Evolutionary conservation across 306 rosid genomes (phyloP).

Genomic region (Dalbergia cultrata): DNA sequence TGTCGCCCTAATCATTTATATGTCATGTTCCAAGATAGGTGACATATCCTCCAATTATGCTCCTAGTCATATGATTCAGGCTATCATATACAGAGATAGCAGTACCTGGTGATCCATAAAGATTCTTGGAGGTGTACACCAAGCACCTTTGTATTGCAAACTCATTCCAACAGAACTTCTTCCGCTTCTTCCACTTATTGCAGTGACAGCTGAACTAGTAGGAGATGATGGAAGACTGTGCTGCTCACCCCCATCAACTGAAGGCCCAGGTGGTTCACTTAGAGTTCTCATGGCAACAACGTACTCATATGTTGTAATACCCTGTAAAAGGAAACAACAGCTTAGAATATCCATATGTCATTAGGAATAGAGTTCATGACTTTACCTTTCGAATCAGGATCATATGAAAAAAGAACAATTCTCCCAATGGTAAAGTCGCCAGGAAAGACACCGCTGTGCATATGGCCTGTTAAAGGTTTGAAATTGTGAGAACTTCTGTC

Average conservation of each 20-base stretch:
- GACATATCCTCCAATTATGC: not conserved
- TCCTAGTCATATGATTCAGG: conserved; percentile 37
- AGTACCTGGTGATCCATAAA: conserved; percentile 88
- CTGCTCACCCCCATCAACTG: conserved; percentile 80
- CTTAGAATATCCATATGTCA: conserved; percentile 41
- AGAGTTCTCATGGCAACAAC: conserved; percentile 88
- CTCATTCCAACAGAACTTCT: conserved; percentile 85
- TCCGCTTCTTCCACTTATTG: conserved; percentile 87
- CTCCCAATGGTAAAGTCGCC: conserved; percentile 82
- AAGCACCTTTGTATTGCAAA: conserved; percentile 81
- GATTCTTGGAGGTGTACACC: conserved; percentile 93
- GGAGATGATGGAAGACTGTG: conserved; percentile 84
- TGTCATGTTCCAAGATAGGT: conserved; percentile 29
- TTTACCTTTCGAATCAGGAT: conserved; percentile 82
- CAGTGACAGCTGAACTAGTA: conserved; percentile 83
- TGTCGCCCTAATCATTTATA: conserved; percentile 19
- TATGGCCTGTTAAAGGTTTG: conserved; percentile 64
- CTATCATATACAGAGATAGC: conserved; percentile 21
- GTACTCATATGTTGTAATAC: conserved; percentile 88
- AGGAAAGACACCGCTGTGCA: conserved; percentile 81
- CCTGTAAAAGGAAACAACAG: conserved; percentile 55
- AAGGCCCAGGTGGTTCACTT: conserved; percentile 84
- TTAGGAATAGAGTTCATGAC: conserved; percentile 29
- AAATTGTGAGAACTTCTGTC: conserved; percentile 30
- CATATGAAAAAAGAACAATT: conserved; percentile 84